Evolutionary conservation across 2,329 filamentous ascomycete genomes (phyloP).

Genomic region (Huntiella abstrusa): DNA sequence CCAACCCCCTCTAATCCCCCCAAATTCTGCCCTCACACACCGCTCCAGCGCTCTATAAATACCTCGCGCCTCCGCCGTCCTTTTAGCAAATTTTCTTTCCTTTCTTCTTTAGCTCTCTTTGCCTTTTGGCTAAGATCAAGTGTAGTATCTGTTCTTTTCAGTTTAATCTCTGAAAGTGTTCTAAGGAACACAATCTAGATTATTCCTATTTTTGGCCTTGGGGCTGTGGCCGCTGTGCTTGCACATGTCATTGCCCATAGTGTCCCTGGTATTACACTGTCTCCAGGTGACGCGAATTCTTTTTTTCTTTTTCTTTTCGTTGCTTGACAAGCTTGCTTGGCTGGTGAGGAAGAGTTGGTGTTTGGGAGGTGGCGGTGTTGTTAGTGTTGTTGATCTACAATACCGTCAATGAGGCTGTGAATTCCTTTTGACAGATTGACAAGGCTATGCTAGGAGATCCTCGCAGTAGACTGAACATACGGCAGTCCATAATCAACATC

Average conservation of each 20-base stretch:
- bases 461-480: too few relatives aligned
- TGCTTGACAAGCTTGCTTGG: too few relatives aligned
- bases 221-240: slow-evolving; percentile 12
- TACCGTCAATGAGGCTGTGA: too few relatives aligned
- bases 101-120: slow-evolving; percentile 13
- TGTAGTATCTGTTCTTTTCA: slow-evolving; percentile 97
- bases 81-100: slow-evolving; percentile 6
- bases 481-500: too few relatives aligned
- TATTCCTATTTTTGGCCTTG: slow-evolving; percentile 49
- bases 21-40: background rate
- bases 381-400: too few relatives aligned
- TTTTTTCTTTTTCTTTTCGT: too few relatives aligned
- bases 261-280: slow-evolving; percentile 13
- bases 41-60: slow-evolving; percentile 5
- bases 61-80: background rate
- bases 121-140: slow-evolving; percentile 67
- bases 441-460: too few relatives aligned
- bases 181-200: slow-evolving; percentile 57
- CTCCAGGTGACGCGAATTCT: slow-evolving; percentile 12
- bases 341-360: too few relatives aligned
- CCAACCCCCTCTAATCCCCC: too few relatives aligned
- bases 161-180: slow-evolving; percentile 85
- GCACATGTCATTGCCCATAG: slow-evolving; percentile 11
- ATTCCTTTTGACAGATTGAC: too few relatives aligned
- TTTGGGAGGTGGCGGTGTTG: too few relatives aligned